phyloP scores from a whole-genome alignment of 73 alveolate species.

The Paramecium tetraurelia region DNA sequence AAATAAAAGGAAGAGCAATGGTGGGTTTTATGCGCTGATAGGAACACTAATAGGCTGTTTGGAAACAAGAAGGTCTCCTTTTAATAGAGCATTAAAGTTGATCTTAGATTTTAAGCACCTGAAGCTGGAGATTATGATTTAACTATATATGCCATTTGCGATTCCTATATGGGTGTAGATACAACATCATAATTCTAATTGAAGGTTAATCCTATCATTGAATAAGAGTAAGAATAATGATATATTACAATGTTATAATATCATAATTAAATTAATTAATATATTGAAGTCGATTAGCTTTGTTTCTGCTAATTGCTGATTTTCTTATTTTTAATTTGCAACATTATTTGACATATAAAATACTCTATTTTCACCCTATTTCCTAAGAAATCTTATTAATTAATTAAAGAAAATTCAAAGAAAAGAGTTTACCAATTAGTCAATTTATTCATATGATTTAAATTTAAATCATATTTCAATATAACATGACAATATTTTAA shows the following conservation, averaged over 20 bases:
- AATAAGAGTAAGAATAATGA: conserved; percentile 33
- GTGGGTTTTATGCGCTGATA: conserved; percentile 66
- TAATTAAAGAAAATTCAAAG: no score
- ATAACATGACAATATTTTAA: no score
- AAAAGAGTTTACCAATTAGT: no score
- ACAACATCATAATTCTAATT: not conserved
- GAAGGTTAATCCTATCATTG: conserved; percentile 17
- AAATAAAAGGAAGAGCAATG: conserved; percentile 58
- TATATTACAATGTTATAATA: not conserved
- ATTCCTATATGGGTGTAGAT: conserved; percentile 57
- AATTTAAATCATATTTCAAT: no score
- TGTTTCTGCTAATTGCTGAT: not conserved
- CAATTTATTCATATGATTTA: no score
- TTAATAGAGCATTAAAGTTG: conserved; percentile 40
- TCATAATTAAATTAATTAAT: not conserved
- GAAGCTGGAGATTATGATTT: conserved; percentile 58
- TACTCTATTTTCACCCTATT: no score
- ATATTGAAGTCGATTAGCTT: not conserved
- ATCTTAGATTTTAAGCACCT: conserved; percentile 57
- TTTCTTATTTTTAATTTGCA: not conserved
- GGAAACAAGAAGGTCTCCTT: conserved; percentile 57
- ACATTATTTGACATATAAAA: not conserved
- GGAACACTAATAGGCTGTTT: conserved; percentile 23
- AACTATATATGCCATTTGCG: conserved; percentile 52
- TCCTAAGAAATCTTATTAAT: no score